A percentile compares a stretch with the other conserved stretches of the same genome.
These are phyloP conservation scores for Batrachochytrium dendrobatidis DNA, from an alignment of 371 early-diverging fungal species.

Conservation along the genomic window DNA sequence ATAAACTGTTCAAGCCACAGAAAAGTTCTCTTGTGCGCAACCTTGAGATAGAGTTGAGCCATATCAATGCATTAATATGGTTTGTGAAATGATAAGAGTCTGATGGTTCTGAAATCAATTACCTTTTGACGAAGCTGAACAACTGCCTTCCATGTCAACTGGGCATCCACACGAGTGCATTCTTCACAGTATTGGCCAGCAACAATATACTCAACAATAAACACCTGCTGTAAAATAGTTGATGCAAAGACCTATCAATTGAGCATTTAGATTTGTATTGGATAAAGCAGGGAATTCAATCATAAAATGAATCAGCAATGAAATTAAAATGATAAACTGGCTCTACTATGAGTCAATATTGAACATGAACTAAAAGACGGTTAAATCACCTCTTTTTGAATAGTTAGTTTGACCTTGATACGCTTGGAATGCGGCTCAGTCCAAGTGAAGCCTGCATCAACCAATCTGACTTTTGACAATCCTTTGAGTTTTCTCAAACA, in stretches of 20 bases:
- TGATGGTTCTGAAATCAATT: background rate
- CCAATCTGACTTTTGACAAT: slow-evolving; percentile 82
- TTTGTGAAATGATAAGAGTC: background rate
- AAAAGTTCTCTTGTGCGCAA: slow-evolving; percentile 91
- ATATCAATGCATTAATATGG: background rate
- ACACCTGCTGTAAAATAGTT: slow-evolving; percentile 91
- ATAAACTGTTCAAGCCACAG: slow-evolving; percentile 98
- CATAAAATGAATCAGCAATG: background rate
- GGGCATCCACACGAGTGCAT: slow-evolving; percentile 95
- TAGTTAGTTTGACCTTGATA: slow-evolving; percentile 94
- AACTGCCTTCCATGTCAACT: slow-evolving; percentile 98
- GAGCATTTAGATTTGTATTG: too few species aligned
- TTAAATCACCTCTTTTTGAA: slow-evolving; percentile 85
- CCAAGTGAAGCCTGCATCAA: slow-evolving; percentile 98
- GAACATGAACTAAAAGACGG: slow-evolving; percentile 6
- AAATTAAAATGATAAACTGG: too few species aligned
- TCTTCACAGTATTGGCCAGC: slow-evolving; percentile 93
- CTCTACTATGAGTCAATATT: too few species aligned
- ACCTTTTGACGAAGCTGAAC: slow-evolving; percentile 99
- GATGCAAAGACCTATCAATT: slow-evolving; percentile 74
- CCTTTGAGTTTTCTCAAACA: slow-evolving; percentile 92
- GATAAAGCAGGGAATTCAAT: too few species aligned
- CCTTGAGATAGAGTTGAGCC: slow-evolving; percentile 11
- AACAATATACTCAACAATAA: slow-evolving; percentile 93
- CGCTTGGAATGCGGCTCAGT: slow-evolving; percentile 97